Conservation (phyloP, 139 green algal species). For the Nannochloris sp. region DNA sequence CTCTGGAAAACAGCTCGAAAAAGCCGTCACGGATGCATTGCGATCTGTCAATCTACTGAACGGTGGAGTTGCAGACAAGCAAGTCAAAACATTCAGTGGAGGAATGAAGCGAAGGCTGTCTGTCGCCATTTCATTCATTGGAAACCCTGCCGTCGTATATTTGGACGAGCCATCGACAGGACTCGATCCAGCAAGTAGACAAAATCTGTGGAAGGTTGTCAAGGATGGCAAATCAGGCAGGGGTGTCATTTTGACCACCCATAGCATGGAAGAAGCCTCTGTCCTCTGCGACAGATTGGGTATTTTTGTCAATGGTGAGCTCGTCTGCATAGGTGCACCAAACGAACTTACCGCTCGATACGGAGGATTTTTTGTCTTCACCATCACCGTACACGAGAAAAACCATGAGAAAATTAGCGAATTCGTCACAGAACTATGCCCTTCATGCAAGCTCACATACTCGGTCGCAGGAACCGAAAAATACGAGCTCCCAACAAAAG, state of each 20-base stretch:
- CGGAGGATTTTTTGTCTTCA: slow-evolving; percentile 69
- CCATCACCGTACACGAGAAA: slow-evolving; percentile 51
- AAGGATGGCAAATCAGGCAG: slow-evolving; percentile 44
- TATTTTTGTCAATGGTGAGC: slow-evolving; percentile 83
- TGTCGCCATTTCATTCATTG: slow-evolving; percentile 75
- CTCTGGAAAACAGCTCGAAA: slow-evolving; percentile 1
- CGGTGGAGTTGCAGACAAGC: slow-evolving; percentile 28
- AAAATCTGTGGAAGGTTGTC: slow-evolving; percentile 91
- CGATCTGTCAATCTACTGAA: slow-evolving; percentile 35
- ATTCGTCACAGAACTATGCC: slow-evolving; percentile 39
- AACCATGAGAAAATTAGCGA: slow-evolving; percentile 28
- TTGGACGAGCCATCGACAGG: slow-evolving; percentile 85
- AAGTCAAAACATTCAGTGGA: slow-evolving; percentile 54
- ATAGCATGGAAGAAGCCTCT: slow-evolving; percentile 95
- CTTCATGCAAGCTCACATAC: slow-evolving; percentile 59
- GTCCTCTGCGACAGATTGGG: slow-evolving; percentile 83
- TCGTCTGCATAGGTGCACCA: slow-evolving; percentile 83
- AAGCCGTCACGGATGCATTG: slow-evolving; percentile 17
- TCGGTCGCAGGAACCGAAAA: slow-evolving; percentile 57
- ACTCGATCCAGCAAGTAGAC: slow-evolving; percentile 79
- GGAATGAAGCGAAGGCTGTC: slow-evolving; percentile 82
- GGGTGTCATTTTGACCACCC: slow-evolving; percentile 88
- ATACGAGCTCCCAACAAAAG: slow-evolving; percentile 59
- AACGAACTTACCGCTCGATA: slow-evolving; percentile 77
- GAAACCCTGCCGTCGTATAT: slow-evolving; percentile 62